A percentile compares a stretch with the other conserved stretches of the same genome.
Conservation (phyloP, 2,329 filamentous ascomycete species). For the Tolypocladium guangdongense region DNA sequence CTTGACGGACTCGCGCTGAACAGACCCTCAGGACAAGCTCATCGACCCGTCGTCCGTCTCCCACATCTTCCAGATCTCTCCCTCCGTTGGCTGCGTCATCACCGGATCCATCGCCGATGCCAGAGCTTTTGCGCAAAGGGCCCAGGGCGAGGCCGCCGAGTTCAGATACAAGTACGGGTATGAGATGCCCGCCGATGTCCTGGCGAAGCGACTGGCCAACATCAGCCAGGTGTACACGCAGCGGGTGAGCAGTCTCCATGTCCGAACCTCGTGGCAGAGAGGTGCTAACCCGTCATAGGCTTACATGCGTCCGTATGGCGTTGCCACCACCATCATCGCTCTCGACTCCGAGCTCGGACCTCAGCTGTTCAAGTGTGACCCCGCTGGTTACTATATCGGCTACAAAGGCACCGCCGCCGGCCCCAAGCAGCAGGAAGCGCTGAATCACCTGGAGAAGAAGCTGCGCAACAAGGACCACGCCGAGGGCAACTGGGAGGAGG, state of each 20-base stretch:
- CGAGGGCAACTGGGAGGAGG: slow-evolving; percentile 89
- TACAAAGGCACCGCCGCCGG: slow-evolving; percentile 98
- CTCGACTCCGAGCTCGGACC: slow-evolving; percentile 87
- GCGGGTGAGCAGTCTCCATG: slow-evolving; percentile 49
- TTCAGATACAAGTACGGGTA: slow-evolving; percentile 99
- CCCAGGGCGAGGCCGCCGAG: slow-evolving; percentile 90
- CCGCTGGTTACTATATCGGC: slow-evolving; percentile 93
- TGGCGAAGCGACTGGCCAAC: slow-evolving; percentile 95
- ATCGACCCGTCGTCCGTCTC: slow-evolving; percentile 96
- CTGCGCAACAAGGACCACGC: slow-evolving; percentile 97
- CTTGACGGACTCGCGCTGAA: slow-evolving; percentile 1
- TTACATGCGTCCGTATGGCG: slow-evolving; percentile 95
- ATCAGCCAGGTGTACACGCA: slow-evolving; percentile 99
- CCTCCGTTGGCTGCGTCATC: slow-evolving; percentile 95
- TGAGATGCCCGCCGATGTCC: slow-evolving; percentile 96
- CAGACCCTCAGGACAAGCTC: slow-evolving; percentile 71
- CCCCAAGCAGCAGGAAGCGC: slow-evolving; percentile 95
- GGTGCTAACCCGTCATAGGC: slow-evolving; percentile 35
- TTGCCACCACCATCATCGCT: slow-evolving; percentile 90
- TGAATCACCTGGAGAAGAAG: slow-evolving; percentile 99
- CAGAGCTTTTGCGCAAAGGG: slow-evolving; percentile 81
- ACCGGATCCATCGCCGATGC: slow-evolving; percentile 98
- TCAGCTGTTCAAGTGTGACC: slow-evolving; percentile 96
- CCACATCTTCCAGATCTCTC: slow-evolving; percentile 94
- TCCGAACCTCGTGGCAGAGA: too few relatives aligned